Base-by-base conservation (phyloP, 257 asterid species). In the Knoxia roxburghii region DNA sequence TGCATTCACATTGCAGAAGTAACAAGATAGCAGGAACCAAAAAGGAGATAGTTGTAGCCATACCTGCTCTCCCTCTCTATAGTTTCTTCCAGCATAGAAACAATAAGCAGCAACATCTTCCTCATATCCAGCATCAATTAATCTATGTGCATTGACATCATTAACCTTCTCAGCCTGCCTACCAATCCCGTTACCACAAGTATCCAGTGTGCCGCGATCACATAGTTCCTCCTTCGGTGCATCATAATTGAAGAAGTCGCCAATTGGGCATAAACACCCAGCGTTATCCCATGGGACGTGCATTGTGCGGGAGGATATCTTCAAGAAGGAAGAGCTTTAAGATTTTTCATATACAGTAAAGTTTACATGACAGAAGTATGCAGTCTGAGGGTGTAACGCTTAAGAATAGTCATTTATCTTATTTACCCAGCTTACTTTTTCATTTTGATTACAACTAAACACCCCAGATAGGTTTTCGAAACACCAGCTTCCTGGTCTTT, bases 281-380 rank as follows among this genome's bases (percentile, higher is more conserved):
- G 95, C 96, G 30, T 78, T 65, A 78, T 93, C 95, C 96, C 95
- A 86, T 27, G 94, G 84, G 74, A 90, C 75, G 65, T 93, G 95
- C 97, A 93, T 93, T 48, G 96, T 86, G 64, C 99, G 96, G 0
- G 99, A 90, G 54, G 96, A 93, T 71, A 93, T 81, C 99, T 93
- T 78, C 64, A 75, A 70, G 58, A 61, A 77, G 35, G 30, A 65
- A 58, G 8, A 66, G 57, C 41, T 50, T 54, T 45, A 14, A 46
- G 21, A 18, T 18, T n/a, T n/a, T 12, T 9, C 14, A 61, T 24
- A 45, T 66, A 17, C 21, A 35, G 30, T 29, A 7, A n/a, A 56
- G 20, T 15, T 55, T 27, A 7, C 23, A 2, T 13, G 21, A 59
- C 15, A 32, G 7, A 18, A 32, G 6, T 58, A 20, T 20, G 30